phyloP scores from a whole-genome alignment of 179 eudicot species.

The Kewa caespitosa region DNA sequence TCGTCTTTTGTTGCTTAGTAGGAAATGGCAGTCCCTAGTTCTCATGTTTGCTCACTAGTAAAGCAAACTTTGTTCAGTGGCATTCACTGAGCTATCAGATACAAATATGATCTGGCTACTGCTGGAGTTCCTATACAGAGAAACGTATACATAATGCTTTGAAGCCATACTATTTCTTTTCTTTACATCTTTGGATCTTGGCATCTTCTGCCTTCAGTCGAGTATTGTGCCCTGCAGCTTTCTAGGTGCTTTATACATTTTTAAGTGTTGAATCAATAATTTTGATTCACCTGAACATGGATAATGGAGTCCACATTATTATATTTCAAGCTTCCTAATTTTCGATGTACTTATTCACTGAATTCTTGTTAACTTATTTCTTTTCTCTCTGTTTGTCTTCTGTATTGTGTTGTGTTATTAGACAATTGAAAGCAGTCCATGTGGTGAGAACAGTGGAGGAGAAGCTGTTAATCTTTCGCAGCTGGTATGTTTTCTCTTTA shows the following conservation, averaged over 20 bases:
- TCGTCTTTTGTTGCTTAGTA: not conserved
- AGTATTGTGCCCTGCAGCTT: no score
- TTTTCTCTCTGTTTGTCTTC: no score
- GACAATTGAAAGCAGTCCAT: slow-evolving; percentile 99
- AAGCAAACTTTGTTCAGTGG: not conserved
- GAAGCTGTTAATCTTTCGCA: slow-evolving; percentile 93
- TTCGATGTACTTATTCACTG: not conserved
- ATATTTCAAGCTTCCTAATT: not conserved
- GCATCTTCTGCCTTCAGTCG: no score
- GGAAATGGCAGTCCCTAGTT: not conserved
- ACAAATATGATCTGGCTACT: not conserved
- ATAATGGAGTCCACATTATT: not conserved
- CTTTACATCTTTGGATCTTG: no score
- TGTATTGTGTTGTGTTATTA: slow-evolving; percentile 34
- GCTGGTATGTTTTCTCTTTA: slow-evolving; percentile 51
- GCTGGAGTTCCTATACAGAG: not conserved
- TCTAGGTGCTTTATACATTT: no score
- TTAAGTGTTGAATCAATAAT: no score
- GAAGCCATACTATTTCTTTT: no score
- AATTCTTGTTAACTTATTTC: not conserved
- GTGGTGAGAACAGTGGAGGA: slow-evolving; percentile 80
- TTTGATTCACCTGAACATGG: no score
- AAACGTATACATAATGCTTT: no score
- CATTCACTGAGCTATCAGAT: not conserved
- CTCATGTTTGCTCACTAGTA: not conserved